A percentile compares a stretch with the other conserved stretches of the same genome.
Conservation (phyloP, 768 basidiomycete genomes). For the Lepiota brunneoincarnata region DNA sequence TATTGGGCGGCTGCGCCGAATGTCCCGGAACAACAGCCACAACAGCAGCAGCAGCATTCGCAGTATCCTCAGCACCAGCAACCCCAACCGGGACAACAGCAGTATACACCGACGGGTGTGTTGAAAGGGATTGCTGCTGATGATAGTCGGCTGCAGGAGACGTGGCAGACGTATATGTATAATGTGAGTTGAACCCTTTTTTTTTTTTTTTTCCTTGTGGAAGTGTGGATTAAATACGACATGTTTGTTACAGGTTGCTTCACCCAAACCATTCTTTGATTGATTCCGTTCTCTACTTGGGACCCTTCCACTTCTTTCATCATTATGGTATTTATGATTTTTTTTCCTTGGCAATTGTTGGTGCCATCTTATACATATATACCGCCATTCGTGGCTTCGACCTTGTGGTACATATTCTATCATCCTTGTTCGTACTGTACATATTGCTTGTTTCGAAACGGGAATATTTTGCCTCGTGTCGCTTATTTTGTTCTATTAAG, state of each 20-base stretch:
- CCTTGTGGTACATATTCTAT: no score
- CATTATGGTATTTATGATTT: background rate
- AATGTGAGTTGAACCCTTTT: constrained; percentile 40
- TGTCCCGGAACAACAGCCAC: constrained; percentile 19
- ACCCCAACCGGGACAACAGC: constrained; percentile 23
- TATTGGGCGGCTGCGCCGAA: constrained; percentile 31
- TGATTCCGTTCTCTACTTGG: constrained; percentile 15
- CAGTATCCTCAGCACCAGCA: constrained; percentile 20
- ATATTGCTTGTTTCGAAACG: no score
- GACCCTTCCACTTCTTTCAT: background rate
- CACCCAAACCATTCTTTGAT: constrained; percentile 39
- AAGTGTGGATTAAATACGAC: background rate
- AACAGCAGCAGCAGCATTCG: constrained; percentile 13
- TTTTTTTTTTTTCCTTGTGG: background rate
- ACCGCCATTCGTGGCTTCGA: no score
- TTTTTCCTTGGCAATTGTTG: no score
- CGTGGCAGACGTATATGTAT: constrained; percentile 68
- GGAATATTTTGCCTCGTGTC: no score
- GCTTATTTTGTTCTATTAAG: no score
- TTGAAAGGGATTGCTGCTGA: constrained; percentile 48
- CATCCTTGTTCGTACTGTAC: no score
- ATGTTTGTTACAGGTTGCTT: constrained; percentile 33
- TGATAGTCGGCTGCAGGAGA: constrained; percentile 59
- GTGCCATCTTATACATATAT: no score
- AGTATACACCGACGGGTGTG: constrained; percentile 47